Evolutionary conservation across 176 grass and related monocot genomes (phyloP), one percentile per base, ranked within the genome.

Genomic region (Aegilops bicornis): DNA sequence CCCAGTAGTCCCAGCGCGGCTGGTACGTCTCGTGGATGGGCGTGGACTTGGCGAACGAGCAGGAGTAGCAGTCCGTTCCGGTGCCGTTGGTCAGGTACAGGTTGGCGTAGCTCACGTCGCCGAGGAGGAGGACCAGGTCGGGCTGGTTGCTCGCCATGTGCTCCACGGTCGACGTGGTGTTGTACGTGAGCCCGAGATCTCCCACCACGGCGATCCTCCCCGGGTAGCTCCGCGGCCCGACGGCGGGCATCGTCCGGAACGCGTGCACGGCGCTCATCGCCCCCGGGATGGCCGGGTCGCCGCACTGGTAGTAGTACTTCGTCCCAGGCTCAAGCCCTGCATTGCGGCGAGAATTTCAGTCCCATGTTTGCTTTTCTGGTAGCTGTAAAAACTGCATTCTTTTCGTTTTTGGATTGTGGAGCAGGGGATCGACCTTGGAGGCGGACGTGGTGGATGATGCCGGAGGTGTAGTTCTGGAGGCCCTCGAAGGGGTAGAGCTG

Each of bases 1-100:
- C 95, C 95, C 95, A 98, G 85, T 95, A 98, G 65, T 98, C 95
- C 91, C 95, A 98, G 2, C 95, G 95, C 11, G 91, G 91, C 65
- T 98, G 95, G 64, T 93, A 98, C 7, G 93, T 95, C 87, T 98
- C 93, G 35, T 95, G 95, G 79, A 95, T 91, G 39, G 92, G 95
- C 2, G 91, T 95, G 3, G 88, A 90, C 0, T 85, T 25, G 43
- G 50, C 83, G 79, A 98, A 98, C 4, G 70, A 22, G 72, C 95
- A 95, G 48, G 89, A 91, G 78, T 97, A 97, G 85, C 92, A 93
- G n/a, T 98, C 91, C 1, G 92, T 40, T 0, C 95, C 95, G 19
- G 91, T 95, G 52, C 95, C 95, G 48, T 98, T 98, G 12, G 91
- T 95, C 9, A 95, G 86, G 76, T 98, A 93, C 33, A 98, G 88